These are phyloP conservation scores for Pleurotus pulmonarius DNA, from an alignment of 768 basidiomycete species.

Conservation along the genomic window DNA sequence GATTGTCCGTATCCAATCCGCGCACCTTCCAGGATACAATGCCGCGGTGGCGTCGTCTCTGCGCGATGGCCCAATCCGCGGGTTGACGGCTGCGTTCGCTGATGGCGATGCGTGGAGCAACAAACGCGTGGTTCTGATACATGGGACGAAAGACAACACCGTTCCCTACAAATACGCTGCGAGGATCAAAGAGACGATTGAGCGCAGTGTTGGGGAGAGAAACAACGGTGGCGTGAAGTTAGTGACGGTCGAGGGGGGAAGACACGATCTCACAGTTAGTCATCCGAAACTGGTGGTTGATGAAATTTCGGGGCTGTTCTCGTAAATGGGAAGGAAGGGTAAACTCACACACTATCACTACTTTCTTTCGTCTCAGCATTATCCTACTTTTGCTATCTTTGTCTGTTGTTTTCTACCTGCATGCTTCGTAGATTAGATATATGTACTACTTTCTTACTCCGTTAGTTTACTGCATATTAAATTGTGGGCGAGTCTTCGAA, in stretches of 20 bases:
- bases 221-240: constrained; percentile 24
- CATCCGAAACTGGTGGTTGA: constrained; percentile 32
- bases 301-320: constrained; percentile 31
- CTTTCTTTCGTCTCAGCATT: no score
- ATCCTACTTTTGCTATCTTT: no score
- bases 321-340: no score
- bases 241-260: constrained; percentile 45
- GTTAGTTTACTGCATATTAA: no score
- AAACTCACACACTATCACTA: no score
- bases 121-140: constrained; percentile 40
- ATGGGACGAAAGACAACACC: constrained; percentile 60
- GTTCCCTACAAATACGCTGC: constrained; percentile 53
- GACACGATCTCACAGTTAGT: constrained; percentile 49
- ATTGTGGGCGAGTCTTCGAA: no score
- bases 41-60: constrained; percentile 74
- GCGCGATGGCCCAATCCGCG: constrained; percentile 69
- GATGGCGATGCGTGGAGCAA: constrained; percentile 43
- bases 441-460: no score
- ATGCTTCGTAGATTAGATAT: no score
- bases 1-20: constrained; percentile 77
- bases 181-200: constrained; percentile 25
- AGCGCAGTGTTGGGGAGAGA: constrained; percentile 3
- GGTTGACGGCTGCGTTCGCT: constrained; percentile 50
- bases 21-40: constrained; percentile 72
- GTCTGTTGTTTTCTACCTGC: no score